Base-by-base conservation (phyloP, 2,329 filamentous ascomycete species). In the Knufia fluminis region DNA sequence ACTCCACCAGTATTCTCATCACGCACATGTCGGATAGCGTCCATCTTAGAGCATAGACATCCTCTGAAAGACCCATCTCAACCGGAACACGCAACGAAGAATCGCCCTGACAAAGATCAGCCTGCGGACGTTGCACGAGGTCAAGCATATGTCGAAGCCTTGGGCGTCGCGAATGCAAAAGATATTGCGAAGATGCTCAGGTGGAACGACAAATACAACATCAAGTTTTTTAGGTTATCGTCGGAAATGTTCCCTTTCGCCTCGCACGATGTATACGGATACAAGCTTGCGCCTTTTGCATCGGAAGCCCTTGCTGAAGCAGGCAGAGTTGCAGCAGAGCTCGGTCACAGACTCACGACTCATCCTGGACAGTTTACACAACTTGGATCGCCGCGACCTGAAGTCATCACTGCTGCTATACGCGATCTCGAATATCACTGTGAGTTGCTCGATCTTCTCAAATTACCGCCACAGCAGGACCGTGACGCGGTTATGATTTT, bases 201-300 rank as follows among this genome's bases (percentile, higher is more conserved):
- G 1, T 97, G 91, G 91, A 96, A 97, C 61, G 83, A 94, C 56
- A 85, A 80, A 57, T 96, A 91, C 56, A 83, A 84, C 33, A 97
- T 97, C 67, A 90, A 82, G 58, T 96, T 97, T 64, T 80, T 97
- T 78, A 80, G 91, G 1, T 72, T 97, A 17, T 94, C 87, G 58
- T 94, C 87, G 48, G 91, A 96, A 59, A 96, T 96, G 86, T 97
- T 97, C 56, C 91, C 91, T 0, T 96, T 96, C 64, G 91, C 91
- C 1, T 94, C 86, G 56, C 91, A 97, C 61, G 76, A 78, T 20
- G 84, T 87, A 54, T 84, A 94, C 57, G 91, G 90, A 0, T 97
- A 97, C 66, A 84, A 80, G 57, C 74, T 97, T 10, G 82, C 81
- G 0, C 83, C 86, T 0, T 96, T 96, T 63, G 91, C 90, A 0